A percentile compares a stretch with the other conserved stretches of the same genome.
phyloP scores from a whole-genome alignment of 1,139 yeast genomes.

The Lipomyces yarrowii region DNA sequence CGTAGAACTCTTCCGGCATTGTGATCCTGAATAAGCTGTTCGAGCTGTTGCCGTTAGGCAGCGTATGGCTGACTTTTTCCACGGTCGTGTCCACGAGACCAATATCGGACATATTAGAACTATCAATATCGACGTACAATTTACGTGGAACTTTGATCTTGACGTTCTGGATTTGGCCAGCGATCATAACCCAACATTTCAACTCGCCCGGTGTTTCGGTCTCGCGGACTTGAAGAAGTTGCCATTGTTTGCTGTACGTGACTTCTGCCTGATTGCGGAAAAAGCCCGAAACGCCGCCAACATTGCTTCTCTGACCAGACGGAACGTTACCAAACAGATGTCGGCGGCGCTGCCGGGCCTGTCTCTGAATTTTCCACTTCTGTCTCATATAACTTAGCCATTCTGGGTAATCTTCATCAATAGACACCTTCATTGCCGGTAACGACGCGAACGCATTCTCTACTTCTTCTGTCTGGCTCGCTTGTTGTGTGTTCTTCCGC shows the following conservation, averaged over 20 bases:
- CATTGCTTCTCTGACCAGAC: constrained; percentile 40
- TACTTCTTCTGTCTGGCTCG: constrained; percentile 46
- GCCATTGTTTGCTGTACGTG: constrained; percentile 76
- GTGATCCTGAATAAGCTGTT: constrained; percentile 61
- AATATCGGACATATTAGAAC: constrained; percentile 44
- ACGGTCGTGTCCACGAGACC: constrained; percentile 56
- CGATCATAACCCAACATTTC: constrained; percentile 69
- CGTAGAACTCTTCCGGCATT: constrained; percentile 66
- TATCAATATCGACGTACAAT: constrained; percentile 68
- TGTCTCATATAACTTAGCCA: constrained; percentile 80
- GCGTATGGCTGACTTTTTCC: constrained; percentile 58
- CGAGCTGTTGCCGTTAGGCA: constrained; percentile 73
- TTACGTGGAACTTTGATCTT: constrained; percentile 74
- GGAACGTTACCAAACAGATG: constrained; percentile 70
- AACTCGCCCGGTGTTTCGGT: constrained; percentile 68
- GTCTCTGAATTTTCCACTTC: constrained; percentile 79
- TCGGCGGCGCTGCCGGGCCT: constrained; percentile 69
- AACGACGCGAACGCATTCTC: constrained; percentile 40
- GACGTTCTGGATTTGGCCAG: constrained; percentile 72
- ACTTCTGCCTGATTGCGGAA: constrained; percentile 76
- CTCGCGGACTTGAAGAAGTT: constrained; percentile 68
- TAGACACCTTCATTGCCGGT: constrained; percentile 54
- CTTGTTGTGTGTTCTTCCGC: constrained; percentile 24
- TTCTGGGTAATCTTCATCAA: constrained; percentile 70
- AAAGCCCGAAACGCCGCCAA: constrained; percentile 62